phyloP scores from a whole-genome alignment of 257 asterid species.

The Henckelia pumila region DNA sequence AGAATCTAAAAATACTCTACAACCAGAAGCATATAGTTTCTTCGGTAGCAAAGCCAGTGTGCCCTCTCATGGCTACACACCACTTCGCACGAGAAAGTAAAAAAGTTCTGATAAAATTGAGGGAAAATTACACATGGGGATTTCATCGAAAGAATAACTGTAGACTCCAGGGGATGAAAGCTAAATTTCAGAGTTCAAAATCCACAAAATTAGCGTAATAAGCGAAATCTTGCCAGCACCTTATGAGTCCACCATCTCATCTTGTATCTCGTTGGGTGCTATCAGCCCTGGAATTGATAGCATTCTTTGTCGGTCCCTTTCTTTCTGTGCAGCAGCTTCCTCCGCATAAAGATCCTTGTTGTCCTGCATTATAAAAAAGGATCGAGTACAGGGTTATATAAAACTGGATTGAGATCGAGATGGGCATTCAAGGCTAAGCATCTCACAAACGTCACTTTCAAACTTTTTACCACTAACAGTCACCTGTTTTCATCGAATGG shows the following conservation, averaged over 20 bases:
- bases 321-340: conserved; percentile 89
- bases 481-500: neutral
- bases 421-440: neutral
- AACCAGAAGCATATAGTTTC: conserved; percentile 36
- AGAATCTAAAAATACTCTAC: conserved; percentile 58
- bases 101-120: conserved; percentile 21
- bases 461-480: neutral
- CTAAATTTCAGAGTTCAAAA: conserved; percentile 26
- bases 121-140: conserved; percentile 28
- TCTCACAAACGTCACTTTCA: neutral
- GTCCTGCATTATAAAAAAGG: conserved; percentile 47
- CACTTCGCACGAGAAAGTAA: conserved; percentile 30
- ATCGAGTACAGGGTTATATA: conserved; percentile 10
- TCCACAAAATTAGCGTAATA: conserved; percentile 30
- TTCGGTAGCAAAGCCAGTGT: conserved; percentile 32
- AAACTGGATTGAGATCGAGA: neutral
- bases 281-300: conserved; percentile 86
- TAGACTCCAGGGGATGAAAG: conserved; percentile 28
- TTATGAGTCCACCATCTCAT: conserved; percentile 86
- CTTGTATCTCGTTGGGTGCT: conserved; percentile 89
- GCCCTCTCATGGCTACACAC: conserved; percentile 31
- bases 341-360: conserved; percentile 95
- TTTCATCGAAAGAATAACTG: conserved; percentile 19
- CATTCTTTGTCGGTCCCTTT: conserved; percentile 78
- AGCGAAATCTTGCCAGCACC: conserved; percentile 16